Evolutionary conservation across 352 stramenopile species (phyloP).

Genomic region (Plasmopara viticola): DNA sequence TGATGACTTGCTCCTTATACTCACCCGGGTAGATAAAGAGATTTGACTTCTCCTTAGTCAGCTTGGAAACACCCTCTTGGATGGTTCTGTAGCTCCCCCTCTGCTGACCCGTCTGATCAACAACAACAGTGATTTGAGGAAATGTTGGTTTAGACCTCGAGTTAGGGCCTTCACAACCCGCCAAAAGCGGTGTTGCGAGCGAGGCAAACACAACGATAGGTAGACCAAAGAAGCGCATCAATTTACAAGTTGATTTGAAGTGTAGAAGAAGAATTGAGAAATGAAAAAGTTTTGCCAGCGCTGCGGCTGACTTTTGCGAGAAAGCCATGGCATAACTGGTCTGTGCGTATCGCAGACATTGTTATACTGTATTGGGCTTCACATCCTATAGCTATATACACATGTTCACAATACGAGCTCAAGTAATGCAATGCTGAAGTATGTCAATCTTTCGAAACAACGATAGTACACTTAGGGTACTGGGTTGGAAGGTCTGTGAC

Average conservation of each 20-base stretch:
- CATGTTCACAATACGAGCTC: too few species aligned
- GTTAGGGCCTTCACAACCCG: neutral
- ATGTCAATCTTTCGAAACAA: too few species aligned
- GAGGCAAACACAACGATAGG: neutral
- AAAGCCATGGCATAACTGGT: too few species aligned
- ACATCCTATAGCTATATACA: too few species aligned
- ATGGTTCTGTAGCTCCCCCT: constrained; percentile 8
- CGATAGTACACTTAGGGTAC: too few species aligned
- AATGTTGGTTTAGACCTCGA: neutral
- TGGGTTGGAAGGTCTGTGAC: too few species aligned
- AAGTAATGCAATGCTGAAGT: too few species aligned
- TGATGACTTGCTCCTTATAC: constrained; percentile 12
- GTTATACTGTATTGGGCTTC: too few species aligned
- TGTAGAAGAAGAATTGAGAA: too few species aligned
- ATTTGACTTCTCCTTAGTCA: constrained; percentile 3
- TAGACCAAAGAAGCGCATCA: neutral
- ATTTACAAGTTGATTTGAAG: neutral
- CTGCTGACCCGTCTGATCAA: constrained; percentile 7
- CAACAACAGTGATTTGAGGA: neutral
- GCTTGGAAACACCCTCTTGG: constrained; percentile 6
- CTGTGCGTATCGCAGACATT: too few species aligned
- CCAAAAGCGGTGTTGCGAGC: neutral
- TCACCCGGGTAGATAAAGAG: constrained; percentile 16
- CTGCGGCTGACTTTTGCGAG: too few species aligned
- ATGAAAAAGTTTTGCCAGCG: too few species aligned